Evolutionary conservation across 768 basidiomycete genomes (phyloP).

Genomic region (Russula sp.): DNA sequence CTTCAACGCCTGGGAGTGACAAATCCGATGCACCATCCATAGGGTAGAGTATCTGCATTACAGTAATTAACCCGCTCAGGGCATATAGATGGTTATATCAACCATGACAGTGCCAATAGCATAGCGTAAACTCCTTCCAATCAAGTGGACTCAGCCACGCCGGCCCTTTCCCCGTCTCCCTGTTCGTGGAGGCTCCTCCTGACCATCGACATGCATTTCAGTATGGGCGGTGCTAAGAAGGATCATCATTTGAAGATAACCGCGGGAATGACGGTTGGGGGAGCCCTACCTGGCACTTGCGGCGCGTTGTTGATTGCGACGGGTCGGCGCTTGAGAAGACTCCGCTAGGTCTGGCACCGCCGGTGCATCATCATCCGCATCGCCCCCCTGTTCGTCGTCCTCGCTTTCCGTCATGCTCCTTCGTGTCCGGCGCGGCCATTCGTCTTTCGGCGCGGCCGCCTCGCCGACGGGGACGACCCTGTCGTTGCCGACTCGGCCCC

Average conservation of each 20-base stretch:
- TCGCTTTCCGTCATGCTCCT: constrained; percentile 40
- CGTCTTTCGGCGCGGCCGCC: constrained; percentile 28
- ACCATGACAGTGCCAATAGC: neutral
- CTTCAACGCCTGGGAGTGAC: constrained; percentile 23
- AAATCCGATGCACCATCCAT: constrained; percentile 9
- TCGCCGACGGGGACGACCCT: constrained; percentile 60
- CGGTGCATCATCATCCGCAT: neutral
- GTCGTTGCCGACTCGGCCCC: constrained; percentile 48
- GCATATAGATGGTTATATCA: neutral
- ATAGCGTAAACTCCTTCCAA: neutral
- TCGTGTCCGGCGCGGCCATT: constrained; percentile 20
- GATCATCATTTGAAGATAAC: neutral
- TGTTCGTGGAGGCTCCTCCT: constrained; percentile 35
- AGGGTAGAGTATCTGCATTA: constrained; percentile 3
- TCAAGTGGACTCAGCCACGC: constrained; percentile 6
- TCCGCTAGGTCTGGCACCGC: neutral
- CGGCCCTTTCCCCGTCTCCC: constrained; percentile 23
- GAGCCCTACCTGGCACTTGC: neutral
- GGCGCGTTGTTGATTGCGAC: constrained; percentile 6
- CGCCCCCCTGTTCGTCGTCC: constrained; percentile 42
- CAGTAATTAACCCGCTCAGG: neutral
- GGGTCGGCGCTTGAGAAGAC: constrained; percentile 5
- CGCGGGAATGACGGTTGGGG: neutral
- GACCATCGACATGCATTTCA: constrained; percentile 42
- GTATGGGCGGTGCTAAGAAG: constrained; percentile 28